Evolutionary conservation across 2,329 filamentous ascomycete genomes (phyloP), one percentile per base, ranked within the genome.

Genomic region (Leptographium flavum): DNA sequence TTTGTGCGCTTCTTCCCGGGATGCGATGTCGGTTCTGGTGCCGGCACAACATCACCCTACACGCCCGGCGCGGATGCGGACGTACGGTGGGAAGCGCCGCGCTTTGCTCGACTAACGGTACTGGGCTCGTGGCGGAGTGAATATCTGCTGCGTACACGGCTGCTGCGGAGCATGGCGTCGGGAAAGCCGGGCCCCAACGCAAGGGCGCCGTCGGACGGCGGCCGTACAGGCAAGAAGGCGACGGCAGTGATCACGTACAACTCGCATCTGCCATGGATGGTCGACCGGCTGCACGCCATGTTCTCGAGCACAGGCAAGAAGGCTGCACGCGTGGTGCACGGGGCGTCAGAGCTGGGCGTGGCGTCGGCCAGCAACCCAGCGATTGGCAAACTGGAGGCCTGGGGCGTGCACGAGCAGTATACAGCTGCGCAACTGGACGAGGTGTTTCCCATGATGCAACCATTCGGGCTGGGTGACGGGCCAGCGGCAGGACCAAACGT

Each of bases 71-170:
- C 25, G 33, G 32, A 33, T 8, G 41, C 64, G 45, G 78, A 76
- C 55, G 61, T 10, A 19, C 74, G 76, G 25, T 81, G 83, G 1
- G 83, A 92, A 57, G 75, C 76, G 54, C 83, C 87, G 38, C 75
- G 78, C 52, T 98, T 96, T 57, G 77, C 84, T 15, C 79, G 88
- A 37, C 71, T 98, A 45, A 93, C 85, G 10, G 72, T 79, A 4
- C 65, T 88, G 49, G 83, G 87, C n/a, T 92, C 88, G 9, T 96
- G 92, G 90, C 77, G 90, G 54, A 95, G 86, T 62, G 92, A 98
- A 61, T 98, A 96, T 57, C 82, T 96, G 40, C 66, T 94, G 46
- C 76, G 92, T 39, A 95, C 87, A 2, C 76, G 86, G 39, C 73
- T 96, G 43, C 66, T 96, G 43, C 77, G 87, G 38, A 92, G 85